Base-by-base conservation (phyloP, 441 rosid genomes). In the Gossypium gossypioides region DNA sequence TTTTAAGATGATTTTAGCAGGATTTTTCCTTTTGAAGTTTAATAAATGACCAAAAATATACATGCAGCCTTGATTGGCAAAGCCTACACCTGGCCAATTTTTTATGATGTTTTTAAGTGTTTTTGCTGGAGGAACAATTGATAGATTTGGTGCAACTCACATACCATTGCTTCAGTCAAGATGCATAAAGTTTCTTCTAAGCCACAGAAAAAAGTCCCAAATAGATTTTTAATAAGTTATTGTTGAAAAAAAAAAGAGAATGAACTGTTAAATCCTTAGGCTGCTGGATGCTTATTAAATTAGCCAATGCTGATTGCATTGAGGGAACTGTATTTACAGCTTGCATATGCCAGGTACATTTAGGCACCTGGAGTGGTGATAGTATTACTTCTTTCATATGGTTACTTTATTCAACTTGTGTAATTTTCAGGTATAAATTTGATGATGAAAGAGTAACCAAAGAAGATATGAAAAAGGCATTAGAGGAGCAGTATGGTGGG, bases 401-500 rank as follows among this genome's bases (percentile, higher is more conserved):
- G 10, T 29, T 29, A 29, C 9, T 54, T 9, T 21, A 51, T 16
- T 51, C 56, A 51, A 40, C 12, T 69, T 58, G 54, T 68, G 34
- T 56, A 55, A 12, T 68, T 62, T 71, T 54, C 74, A 84, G 88
- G 88, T 84, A 75, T 74, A 84, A 84, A 78, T 84, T 82, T 72
- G 86, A 84, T 72, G 88, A 84, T 66, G 88, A 84, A 71, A 79
- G 83, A 62, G 88, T 84, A 71, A 84, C 88, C 22, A 82, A 82
- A 73, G 86, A 82, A 76, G 88, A 84, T 27, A 22, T 72, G 51
- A 79, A 82, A 70, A 78, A 80, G 75, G 87, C 84, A 27, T 68
- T 84, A 22, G 87, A 84, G 69, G 87, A 82, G 79, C 86, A 82
- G 77, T 84, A 82, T 12, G 88, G 88, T 61, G 86, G 88, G 86